Evolutionary conservation across 768 basidiomycete genomes (phyloP).

Genomic region (Suillus sp.): DNA sequence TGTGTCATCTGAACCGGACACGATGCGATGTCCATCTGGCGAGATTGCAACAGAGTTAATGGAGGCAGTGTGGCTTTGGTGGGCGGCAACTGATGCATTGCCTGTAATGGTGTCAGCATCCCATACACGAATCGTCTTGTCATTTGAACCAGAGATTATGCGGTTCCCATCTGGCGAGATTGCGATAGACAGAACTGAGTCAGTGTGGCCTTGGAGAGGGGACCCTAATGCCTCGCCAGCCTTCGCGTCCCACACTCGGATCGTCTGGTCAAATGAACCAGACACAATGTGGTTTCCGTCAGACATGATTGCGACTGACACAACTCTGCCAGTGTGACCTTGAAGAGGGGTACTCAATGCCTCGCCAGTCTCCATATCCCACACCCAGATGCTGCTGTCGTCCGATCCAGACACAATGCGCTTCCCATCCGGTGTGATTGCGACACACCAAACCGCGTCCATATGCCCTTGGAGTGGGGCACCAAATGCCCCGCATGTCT

Average conservation of each 20-base stretch:
- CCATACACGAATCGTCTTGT: not conserved
- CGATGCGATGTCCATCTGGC: not conserved
- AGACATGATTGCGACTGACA: not conserved
- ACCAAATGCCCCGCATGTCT: not conserved
- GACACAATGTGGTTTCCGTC: not conserved
- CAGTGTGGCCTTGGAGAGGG: not conserved
- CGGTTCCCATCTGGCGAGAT: not conserved
- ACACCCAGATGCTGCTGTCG: not conserved
- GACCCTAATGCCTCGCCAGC: not conserved
- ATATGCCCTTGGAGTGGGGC: constrained; percentile 4
- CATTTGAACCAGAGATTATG: not conserved
- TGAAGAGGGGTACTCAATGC: not conserved
- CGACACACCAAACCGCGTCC: constrained; percentile 10
- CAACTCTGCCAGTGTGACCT: not conserved
- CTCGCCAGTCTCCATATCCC: constrained; percentile 2
- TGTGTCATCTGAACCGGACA: not conserved
- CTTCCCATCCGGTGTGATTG: constrained; percentile 10
- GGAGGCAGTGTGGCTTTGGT: not conserved
- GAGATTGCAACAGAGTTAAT: not conserved
- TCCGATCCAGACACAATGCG: not conserved
- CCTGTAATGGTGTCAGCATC: not conserved
- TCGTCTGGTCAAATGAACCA: not conserved
- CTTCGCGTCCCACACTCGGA: not conserved
- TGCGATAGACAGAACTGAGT: rapidly evolving
- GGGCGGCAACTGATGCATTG: not conserved